Conservation (phyloP, 306 rosid genomes). For the Vigna radiata region DNA sequence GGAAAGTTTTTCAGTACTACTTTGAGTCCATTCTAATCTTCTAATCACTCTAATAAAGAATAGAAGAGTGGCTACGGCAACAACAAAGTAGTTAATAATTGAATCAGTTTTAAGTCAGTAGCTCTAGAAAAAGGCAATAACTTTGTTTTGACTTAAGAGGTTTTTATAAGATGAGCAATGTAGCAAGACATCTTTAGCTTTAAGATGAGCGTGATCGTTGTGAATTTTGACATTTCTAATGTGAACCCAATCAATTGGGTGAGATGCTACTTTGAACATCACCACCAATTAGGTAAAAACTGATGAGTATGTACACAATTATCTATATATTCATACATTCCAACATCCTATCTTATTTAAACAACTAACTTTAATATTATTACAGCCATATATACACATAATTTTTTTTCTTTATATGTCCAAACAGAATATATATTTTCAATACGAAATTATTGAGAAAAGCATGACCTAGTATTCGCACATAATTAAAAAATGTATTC, state of each 20-base stretch:
- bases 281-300: not conserved
- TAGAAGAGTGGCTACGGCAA: no score
- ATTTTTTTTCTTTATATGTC: no score
- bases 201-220: conserved; percentile 27
- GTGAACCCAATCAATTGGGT: conserved; percentile 38
- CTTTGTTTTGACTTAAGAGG: conserved; percentile 3
- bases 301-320: not conserved
- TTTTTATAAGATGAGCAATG: no score
- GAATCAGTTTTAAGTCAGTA: not conserved
- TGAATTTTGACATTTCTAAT: conserved; percentile 39
- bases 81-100: not conserved
- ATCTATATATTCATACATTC: not conserved
- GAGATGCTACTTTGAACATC: conserved; percentile 41
- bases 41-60: no score
- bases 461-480: no score
- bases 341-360: no score
- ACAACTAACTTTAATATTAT: not conserved
- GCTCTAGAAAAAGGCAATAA: conserved; percentile 36
- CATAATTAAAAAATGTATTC: not conserved
- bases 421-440: no score
- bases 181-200: no score
- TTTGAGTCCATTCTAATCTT: conserved; percentile 3
- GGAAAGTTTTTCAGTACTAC: no score
- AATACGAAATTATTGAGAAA: no score
- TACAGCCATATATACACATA: no score